phyloP scores from a whole-genome alignment of 2,329 filamentous ascomycete genomes.

The Atkinsonella texensis region DNA sequence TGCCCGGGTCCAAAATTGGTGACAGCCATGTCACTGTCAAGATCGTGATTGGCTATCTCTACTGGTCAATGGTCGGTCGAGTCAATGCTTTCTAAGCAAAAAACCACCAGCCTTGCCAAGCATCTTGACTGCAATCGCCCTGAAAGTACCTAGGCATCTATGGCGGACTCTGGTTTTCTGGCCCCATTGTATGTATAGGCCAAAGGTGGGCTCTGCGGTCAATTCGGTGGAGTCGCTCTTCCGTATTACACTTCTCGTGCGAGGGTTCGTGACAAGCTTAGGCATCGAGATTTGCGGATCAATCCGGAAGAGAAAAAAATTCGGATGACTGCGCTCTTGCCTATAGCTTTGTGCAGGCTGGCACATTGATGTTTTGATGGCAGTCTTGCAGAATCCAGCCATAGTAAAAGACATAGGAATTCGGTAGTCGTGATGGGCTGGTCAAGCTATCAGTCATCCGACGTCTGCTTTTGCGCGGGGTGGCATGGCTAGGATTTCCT shows the following conservation, averaged over 20 bases:
- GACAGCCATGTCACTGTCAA: neutral
- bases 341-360: neutral
- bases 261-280: neutral
- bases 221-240: neutral
- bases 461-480: neutral
- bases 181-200: neutral
- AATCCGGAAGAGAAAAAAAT: neutral
- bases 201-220: neutral
- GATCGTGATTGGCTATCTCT: neutral
- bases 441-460: neutral
- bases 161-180: neutral
- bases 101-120: neutral
- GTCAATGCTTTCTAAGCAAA: neutral
- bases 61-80: neutral
- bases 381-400: no score
- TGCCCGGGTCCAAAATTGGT: neutral
- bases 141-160: neutral
- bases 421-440: neutral
- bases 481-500: neutral
- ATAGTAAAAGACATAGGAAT: neutral
- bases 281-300: neutral
- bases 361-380: neutral
- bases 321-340: neutral
- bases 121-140: neutral
- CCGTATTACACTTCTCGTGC: neutral